Evolutionary conservation across 2,329 filamentous ascomycete species (phyloP).

Genomic region (Daldinia sp.): DNA sequence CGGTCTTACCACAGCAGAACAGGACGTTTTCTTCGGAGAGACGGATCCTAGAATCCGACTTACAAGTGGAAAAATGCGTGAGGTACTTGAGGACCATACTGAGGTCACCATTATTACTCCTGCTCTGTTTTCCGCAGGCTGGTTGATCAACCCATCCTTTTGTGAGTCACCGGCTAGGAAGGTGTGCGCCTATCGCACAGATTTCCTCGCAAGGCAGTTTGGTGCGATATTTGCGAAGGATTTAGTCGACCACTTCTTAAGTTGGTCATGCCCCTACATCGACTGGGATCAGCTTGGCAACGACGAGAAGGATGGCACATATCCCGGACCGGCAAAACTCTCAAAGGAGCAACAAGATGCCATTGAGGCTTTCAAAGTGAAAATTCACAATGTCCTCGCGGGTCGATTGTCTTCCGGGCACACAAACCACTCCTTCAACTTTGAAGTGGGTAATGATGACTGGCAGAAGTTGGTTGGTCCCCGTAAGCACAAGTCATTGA

Average conservation of each 20-base stretch:
- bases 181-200: conserved; percentile 24
- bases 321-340: conserved; percentile 35
- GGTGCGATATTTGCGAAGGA: conserved; percentile 47
- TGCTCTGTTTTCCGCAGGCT: conserved; percentile 50
- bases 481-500: conserved; percentile 40
- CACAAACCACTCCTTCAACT: conserved; percentile 46
- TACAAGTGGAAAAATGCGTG: conserved; percentile 41
- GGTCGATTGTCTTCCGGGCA: conserved; percentile 34
- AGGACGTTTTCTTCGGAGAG: conserved; percentile 49
- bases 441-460: conserved; percentile 44
- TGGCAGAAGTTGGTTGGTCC: conserved; percentile 46
- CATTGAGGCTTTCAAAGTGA: conserved; percentile 28
- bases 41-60: conserved; percentile 17
- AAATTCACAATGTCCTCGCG: conserved; percentile 41
- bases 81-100: conserved; percentile 35
- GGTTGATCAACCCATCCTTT: conserved; percentile 50
- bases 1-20: conserved; percentile 48
- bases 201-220: conserved; percentile 48
- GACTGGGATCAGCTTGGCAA: conserved; percentile 32
- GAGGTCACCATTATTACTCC: conserved; percentile 46
- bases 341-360: conserved; percentile 36
- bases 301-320: conserved; percentile 11
- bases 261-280: conserved; percentile 45
- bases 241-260: conserved; percentile 32
- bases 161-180: conserved; percentile 10